Conservation (phyloP, 108 stramenopile genomes). For the Pseudonitzschia delicatissima region DNA sequence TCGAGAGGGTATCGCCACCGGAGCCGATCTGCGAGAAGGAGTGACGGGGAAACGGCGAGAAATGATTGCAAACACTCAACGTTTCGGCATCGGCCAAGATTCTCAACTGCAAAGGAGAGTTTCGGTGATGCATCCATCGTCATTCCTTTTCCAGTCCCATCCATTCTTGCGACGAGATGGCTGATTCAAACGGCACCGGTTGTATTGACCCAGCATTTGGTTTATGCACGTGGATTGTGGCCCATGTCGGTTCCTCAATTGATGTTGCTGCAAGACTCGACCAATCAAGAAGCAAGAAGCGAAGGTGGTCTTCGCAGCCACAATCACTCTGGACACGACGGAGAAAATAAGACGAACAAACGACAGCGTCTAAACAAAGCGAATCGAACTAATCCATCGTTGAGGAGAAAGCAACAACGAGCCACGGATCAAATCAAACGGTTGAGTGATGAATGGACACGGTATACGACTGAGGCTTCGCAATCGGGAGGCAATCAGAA, state of each 20-base stretch:
- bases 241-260: constrained; percentile 15
- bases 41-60: neutral
- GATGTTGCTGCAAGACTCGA: neutral
- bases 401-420: neutral
- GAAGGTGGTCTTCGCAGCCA: neutral
- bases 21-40: constrained; percentile 1
- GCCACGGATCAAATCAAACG: constrained; percentile 4
- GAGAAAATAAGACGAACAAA: neutral
- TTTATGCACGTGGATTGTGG: constrained; percentile 10
- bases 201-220: neutral
- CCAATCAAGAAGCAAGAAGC: neutral
- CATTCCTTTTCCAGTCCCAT: constrained; percentile 6
- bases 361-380: neutral
- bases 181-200: neutral
- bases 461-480: neutral
- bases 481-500: neutral
- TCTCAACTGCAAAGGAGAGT: too few species aligned
- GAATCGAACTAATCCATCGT: constrained; percentile 1
- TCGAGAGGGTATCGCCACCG: neutral
- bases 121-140: neutral
- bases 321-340: neutral
- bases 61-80: neutral
- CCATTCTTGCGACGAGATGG: neutral
- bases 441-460: constrained; percentile 5
- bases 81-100: too few species aligned